phyloP scores from a whole-genome alignment of 2,329 filamentous ascomycete genomes.

The Pseudogymnoascus sp. region DNA sequence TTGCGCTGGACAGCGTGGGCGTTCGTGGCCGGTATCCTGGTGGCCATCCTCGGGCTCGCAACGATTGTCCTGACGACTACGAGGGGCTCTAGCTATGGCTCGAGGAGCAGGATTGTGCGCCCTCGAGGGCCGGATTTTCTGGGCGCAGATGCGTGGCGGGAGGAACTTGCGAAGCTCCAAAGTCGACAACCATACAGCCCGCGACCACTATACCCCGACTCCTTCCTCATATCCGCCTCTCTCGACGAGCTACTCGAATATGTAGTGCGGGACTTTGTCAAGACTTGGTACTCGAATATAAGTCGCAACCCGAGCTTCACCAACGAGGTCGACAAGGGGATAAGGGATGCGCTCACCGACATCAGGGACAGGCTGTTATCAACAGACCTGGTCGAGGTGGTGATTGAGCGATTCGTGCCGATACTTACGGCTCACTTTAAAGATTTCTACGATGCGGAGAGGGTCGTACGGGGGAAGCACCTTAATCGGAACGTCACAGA shows the following conservation, averaged over 20 bases:
- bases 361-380: constrained; percentile 64
- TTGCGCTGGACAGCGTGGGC: constrained; percentile 82
- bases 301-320: constrained; percentile 72
- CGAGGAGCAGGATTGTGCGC: constrained; percentile 33
- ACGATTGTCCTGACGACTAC: constrained; percentile 56
- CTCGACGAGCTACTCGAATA: constrained; percentile 72
- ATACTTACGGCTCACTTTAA: constrained; percentile 81
- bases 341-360: constrained; percentile 63
- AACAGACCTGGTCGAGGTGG: constrained; percentile 75
- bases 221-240: constrained; percentile 67
- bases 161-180: constrained; percentile 59
- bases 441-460: constrained; percentile 86
- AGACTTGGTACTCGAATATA: constrained; percentile 81
- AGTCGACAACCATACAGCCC: constrained; percentile 59
- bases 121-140: constrained; percentile 51
- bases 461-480: constrained; percentile 75
- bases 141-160: constrained; percentile 54
- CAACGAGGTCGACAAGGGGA: constrained; percentile 75
- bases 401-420: constrained; percentile 76
- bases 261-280: constrained; percentile 75
- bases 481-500: constrained; percentile 86
- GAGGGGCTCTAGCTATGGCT: constrained; percentile 37
- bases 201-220: constrained; percentile 64
- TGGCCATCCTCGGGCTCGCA: constrained; percentile 44
- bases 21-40: constrained; percentile 61